Percentiles rank a stretch among this genome's conserved stretches.
Conservation (phyloP, 108 stramenopile species). For the Bacterosira constricta region DNA sequence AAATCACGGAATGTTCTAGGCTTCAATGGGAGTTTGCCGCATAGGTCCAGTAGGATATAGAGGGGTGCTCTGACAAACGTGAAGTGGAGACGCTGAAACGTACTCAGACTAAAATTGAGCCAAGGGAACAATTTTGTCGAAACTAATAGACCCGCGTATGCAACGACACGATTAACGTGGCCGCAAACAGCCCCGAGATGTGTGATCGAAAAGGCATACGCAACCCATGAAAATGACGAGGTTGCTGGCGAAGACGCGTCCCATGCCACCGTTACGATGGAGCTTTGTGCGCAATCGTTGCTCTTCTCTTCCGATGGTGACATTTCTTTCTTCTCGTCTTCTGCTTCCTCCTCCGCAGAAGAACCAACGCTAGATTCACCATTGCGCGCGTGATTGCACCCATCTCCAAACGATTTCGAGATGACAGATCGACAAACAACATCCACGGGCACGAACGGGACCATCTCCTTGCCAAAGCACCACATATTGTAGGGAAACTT, state of each 20-base stretch:
- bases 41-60: constrained; percentile 31
- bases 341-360: not conserved
- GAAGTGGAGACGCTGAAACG: constrained; percentile 55
- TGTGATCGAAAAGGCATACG: constrained; percentile 66
- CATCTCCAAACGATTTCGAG: constrained; percentile 54
- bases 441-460: constrained; percentile 84
- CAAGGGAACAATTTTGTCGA: constrained; percentile 60
- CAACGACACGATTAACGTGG: constrained; percentile 64
- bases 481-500: constrained; percentile 80
- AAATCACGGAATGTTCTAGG: constrained; percentile 32
- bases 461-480: constrained; percentile 66
- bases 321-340: constrained; percentile 43
- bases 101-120: constrained; percentile 30
- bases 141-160: constrained; percentile 64
- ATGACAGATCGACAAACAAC: constrained; percentile 72
- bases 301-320: constrained; percentile 25
- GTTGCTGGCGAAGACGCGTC: constrained; percentile 50
- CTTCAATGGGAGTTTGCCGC: constrained; percentile 26
- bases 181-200: constrained; percentile 75
- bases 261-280: constrained; percentile 76
- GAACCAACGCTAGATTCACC: not conserved
- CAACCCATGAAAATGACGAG: constrained; percentile 72
- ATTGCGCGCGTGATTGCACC: not conserved
- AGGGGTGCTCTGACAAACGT: constrained; percentile 56
- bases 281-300: not conserved